These are phyloP conservation scores for Panaeolus papilionaceus DNA, from an alignment of 768 basidiomycete species.

Conservation along the genomic window DNA sequence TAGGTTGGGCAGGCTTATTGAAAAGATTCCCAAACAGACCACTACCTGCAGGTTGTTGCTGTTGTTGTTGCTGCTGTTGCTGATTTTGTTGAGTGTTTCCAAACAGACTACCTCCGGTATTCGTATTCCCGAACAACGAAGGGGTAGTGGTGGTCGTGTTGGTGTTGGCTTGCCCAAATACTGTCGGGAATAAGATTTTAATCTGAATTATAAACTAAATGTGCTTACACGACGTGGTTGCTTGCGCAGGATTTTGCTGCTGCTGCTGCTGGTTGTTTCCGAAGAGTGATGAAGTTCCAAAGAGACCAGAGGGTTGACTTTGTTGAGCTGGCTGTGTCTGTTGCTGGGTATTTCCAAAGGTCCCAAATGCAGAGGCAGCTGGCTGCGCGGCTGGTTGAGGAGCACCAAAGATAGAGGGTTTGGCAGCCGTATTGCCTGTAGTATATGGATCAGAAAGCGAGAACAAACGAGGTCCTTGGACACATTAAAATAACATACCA, in stretches of 20 bases:
- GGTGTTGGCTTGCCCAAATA: slow-evolving; percentile 29
- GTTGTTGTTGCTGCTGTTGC: slow-evolving; percentile 33
- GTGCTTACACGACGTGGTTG: slow-evolving; percentile 18
- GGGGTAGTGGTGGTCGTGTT: slow-evolving; percentile 26
- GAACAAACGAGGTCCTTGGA: background rate
- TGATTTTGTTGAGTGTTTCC: slow-evolving; percentile 36
- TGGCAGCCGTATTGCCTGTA: slow-evolving; percentile 28
- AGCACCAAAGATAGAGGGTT: slow-evolving; percentile 42
- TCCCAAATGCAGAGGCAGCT: slow-evolving; percentile 36
- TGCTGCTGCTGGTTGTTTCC: slow-evolving; percentile 29
- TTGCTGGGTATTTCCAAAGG: slow-evolving; percentile 39
- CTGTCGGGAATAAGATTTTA: slow-evolving; percentile 13
- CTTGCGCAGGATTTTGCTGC: slow-evolving; percentile 34
- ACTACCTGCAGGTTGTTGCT: slow-evolving; percentile 36
- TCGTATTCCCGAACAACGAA: slow-evolving; percentile 27
- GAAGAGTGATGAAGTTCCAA: slow-evolving; percentile 26
- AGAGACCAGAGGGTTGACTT: background rate
- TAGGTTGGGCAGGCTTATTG: slow-evolving; percentile 47
- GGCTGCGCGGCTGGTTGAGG: slow-evolving; percentile 33
- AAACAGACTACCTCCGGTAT: slow-evolving; percentile 28
- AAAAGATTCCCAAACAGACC: slow-evolving; percentile 48
- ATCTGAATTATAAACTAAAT: slow-evolving; percentile 17
- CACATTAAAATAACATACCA: background rate
- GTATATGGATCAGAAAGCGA: background rate
- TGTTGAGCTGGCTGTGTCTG: slow-evolving; percentile 28